A percentile compares a stretch with the other conserved stretches of the same genome.
Evolutionary conservation across 2,329 filamentous ascomycete species (phyloP).

Genomic region (Cercospora zeae-maydis): DNA sequence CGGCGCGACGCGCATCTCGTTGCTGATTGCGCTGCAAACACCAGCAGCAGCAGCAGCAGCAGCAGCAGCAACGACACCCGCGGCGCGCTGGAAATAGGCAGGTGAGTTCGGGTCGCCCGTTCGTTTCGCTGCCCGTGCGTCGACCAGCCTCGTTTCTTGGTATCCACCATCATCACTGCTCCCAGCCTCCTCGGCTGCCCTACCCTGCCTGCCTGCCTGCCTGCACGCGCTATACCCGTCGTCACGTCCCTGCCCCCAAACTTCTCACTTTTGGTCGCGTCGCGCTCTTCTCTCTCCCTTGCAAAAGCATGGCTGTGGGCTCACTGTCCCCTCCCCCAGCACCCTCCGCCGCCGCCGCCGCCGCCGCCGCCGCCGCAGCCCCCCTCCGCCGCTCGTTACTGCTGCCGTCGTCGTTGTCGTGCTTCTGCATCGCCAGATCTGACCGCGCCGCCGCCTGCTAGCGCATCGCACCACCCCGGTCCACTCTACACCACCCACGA

Average conservation of each 20-base stretch:
- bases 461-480: constrained; percentile 8
- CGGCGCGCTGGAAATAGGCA: background rate
- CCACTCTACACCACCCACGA: background rate
- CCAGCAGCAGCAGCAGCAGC: background rate
- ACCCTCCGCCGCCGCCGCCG: background rate
- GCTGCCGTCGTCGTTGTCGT: background rate
- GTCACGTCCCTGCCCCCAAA: background rate
- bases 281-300: background rate
- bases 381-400: background rate
- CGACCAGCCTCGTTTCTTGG: constrained; percentile 7
- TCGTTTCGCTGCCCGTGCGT: constrained; percentile 9
- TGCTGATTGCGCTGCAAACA: background rate
- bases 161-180: background rate
- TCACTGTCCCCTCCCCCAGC: constrained; percentile 11
- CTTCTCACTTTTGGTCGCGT: background rate
- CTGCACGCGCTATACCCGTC: constrained; percentile 2
- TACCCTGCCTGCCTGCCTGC: too few species aligned
- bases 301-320: constrained; percentile 4
- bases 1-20: background rate
- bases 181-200: background rate
- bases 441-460: background rate
- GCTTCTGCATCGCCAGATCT: constrained; percentile 4
- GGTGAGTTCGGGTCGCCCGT: background rate
- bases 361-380: too few species aligned
- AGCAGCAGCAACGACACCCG: background rate